A percentile compares a stretch with the other conserved stretches of the same genome.
These are phyloP conservation scores for Herpetospermum pedunculosum DNA, from an alignment of 306 rosid genomes.

Conservation along the genomic window DNA sequence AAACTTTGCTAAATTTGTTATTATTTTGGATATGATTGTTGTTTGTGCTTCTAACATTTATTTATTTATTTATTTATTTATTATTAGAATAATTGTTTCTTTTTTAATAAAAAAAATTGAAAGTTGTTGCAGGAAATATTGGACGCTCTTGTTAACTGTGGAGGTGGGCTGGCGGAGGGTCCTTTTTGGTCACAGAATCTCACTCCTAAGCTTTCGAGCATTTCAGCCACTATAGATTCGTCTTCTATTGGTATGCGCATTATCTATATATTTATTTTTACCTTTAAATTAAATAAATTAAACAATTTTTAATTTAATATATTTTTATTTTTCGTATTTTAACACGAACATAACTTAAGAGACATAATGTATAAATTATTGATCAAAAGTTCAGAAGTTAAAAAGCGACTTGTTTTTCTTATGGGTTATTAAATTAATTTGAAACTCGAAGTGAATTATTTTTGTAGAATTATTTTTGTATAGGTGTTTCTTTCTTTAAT, in stretches of 20 bases:
- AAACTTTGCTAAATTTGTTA: no score
- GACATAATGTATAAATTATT: no score
- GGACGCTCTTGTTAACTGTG: slow-evolving; percentile 34
- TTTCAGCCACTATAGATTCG: slow-evolving; percentile 56
- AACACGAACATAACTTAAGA: no score
- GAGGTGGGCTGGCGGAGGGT: slow-evolving; percentile 24
- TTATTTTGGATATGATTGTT: no score
- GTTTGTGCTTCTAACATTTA: no score
- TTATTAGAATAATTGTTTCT: not conserved
- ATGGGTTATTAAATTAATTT: no score
- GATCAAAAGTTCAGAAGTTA: no score
- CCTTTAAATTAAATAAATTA: not conserved
- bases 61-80: not conserved
- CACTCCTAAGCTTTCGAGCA: slow-evolving; percentile 41
- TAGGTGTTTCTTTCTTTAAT: no score
- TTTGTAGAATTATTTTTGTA: not conserved
- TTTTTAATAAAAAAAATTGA: not conserved
- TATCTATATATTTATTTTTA: not conserved
- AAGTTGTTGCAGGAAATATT: slow-evolving; percentile 41
- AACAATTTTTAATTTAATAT: not conserved
- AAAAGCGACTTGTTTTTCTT: no score
- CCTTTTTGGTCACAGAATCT: slow-evolving; percentile 27
- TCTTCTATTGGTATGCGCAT: slow-evolving; percentile 48
- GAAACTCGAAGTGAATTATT: not conserved
- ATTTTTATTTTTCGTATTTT: no score